A percentile compares a stretch with the other conserved stretches of the same genome.
Conservation (phyloP, 768 basidiomycete species). For the Tulasnella sp. region DNA sequence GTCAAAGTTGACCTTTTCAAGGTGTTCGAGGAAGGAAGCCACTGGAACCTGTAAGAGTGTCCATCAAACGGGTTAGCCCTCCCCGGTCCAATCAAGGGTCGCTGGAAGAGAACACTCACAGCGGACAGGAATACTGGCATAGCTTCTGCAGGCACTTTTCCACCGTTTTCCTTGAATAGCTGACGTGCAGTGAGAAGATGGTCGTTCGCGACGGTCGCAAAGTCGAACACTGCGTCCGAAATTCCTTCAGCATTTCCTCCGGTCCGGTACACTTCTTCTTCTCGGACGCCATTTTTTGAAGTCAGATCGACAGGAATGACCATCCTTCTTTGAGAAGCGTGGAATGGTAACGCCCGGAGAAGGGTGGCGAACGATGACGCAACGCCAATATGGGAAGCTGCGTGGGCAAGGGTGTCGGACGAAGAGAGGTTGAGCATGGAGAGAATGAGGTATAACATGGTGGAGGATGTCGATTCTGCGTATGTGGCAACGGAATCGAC, state of each 20-base stretch:
- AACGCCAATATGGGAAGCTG: slow-evolving; percentile 74
- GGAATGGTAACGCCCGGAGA: slow-evolving; percentile 72
- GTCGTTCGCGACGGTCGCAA: slow-evolving; percentile 77
- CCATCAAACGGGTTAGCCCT: background rate
- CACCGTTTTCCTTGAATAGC: slow-evolving; percentile 53
- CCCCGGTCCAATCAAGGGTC: background rate
- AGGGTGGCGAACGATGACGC: slow-evolving; percentile 68
- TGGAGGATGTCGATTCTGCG: slow-evolving; percentile 76
- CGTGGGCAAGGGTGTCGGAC: slow-evolving; percentile 57
- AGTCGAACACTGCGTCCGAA: slow-evolving; percentile 75
- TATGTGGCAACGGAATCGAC: slow-evolving; percentile 63
- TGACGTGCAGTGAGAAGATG: slow-evolving; percentile 69
- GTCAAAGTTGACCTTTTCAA: slow-evolving; percentile 69
- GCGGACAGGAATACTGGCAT: slow-evolving; percentile 70
- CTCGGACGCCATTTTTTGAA: slow-evolving; percentile 67
- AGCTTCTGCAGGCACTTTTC: slow-evolving; percentile 48
- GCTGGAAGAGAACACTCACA: slow-evolving; percentile 46
- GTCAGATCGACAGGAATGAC: slow-evolving; percentile 80
- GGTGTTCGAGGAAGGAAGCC: slow-evolving; percentile 54
- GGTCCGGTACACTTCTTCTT: slow-evolving; percentile 65
- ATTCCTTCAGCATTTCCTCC: slow-evolving; percentile 51
- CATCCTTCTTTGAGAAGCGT: slow-evolving; percentile 64
- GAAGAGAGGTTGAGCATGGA: slow-evolving; percentile 55
- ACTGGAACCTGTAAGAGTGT: slow-evolving; percentile 57
- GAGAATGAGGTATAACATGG: slow-evolving; percentile 69